Conservation (phyloP, 208 protist genomes). For the Trypanosoma mega region DNA sequence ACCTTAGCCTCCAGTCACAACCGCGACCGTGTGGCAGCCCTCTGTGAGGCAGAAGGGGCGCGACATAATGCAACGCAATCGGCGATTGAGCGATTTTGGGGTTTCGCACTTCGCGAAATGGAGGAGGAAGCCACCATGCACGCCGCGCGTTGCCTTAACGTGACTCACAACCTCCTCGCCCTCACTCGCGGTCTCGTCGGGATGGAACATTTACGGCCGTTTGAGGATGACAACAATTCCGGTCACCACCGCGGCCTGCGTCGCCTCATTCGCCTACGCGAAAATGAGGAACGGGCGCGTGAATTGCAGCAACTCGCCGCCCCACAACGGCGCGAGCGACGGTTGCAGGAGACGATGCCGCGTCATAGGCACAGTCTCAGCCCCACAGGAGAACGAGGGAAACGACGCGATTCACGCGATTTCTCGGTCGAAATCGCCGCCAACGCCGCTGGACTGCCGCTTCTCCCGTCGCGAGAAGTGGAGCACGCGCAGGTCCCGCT, state of each 20-base stretch:
- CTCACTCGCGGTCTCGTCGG: constrained; percentile 62
- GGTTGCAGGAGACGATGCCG: constrained; percentile 60
- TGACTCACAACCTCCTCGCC: constrained; percentile 60
- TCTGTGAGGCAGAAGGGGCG: constrained; percentile 45
- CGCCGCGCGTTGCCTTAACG: constrained; percentile 54
- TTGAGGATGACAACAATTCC: constrained; percentile 31
- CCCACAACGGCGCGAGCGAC: constrained; percentile 33
- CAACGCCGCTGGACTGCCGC: constrained; percentile 16
- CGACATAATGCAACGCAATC: constrained; percentile 37
- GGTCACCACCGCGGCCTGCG: constrained; percentile 75
- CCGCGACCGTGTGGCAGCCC: constrained; percentile 30
- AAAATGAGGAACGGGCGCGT: constrained; percentile 35
- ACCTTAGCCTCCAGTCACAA: constrained; percentile 54
- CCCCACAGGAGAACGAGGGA: background rate
- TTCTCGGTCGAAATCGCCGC: background rate
- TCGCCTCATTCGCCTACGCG: constrained; percentile 64
- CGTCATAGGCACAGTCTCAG: constrained; percentile 24
- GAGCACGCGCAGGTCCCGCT: constrained; percentile 63
- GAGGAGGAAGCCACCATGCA: constrained; percentile 75
- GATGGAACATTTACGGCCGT: constrained; percentile 57
- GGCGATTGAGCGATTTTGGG: constrained; percentile 54
- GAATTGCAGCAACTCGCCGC: constrained; percentile 33
- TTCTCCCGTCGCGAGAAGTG: constrained; percentile 38
- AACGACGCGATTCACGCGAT: constrained; percentile 13
- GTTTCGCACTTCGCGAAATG: constrained; percentile 58